Evolutionary conservation across 495 filamentous ascomycete species (phyloP).

Genomic region (Chaetomium fimeti): DNA sequence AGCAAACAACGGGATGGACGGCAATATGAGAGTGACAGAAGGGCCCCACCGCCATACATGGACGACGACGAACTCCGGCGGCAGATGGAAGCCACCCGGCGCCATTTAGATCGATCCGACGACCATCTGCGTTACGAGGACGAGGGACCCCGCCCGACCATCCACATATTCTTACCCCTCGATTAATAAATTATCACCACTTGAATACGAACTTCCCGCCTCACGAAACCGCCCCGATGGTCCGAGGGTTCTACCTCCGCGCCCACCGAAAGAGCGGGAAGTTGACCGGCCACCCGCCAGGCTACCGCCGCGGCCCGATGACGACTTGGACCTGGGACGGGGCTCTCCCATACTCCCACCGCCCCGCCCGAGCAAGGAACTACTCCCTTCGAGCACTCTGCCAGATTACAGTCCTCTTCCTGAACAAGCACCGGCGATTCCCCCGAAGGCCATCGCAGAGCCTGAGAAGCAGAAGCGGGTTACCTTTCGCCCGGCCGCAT

Average conservation of each 20-base stretch:
- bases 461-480: constrained; percentile 33
- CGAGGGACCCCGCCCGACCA: constrained; percentile 8
- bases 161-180: constrained; percentile 50
- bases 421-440: constrained; percentile 36
- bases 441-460: constrained; percentile 38
- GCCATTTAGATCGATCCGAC: constrained; percentile 40
- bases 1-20: constrained; percentile 66
- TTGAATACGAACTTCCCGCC: constrained; percentile 41
- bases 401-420: constrained; percentile 4
- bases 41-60: constrained; percentile 21
- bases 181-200: constrained; percentile 45
- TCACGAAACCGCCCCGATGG: constrained; percentile 19
- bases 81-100: constrained; percentile 51
- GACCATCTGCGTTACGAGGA: constrained; percentile 13
- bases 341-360: not conserved
- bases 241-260: constrained; percentile 37
- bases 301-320: constrained; percentile 15
- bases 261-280: constrained; percentile 46
- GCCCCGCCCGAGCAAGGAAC: constrained; percentile 32
- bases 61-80: constrained; percentile 49
- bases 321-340: not conserved
- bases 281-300: not conserved
- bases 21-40: constrained; percentile 33
- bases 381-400: constrained; percentile 7
- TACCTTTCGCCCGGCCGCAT: constrained; percentile 81